Base-by-base conservation (phyloP, 2,329 filamentous ascomycete genomes). In the Aspergillus sp. region DNA sequence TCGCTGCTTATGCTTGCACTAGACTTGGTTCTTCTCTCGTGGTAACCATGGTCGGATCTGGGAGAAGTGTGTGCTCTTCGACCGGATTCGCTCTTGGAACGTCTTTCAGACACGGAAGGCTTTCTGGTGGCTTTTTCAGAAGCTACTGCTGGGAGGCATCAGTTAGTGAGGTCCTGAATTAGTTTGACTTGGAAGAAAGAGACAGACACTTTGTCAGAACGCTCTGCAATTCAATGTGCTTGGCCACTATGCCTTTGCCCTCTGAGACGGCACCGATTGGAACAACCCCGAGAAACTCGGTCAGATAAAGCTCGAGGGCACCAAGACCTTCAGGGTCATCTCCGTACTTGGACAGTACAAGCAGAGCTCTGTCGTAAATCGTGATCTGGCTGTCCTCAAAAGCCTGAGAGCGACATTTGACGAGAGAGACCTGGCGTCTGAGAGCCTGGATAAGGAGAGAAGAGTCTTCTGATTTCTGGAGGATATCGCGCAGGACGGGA, bases 311-410 rank as follows among this genome's bases (percentile, higher is more conserved):
- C 39, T 65, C 61, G 8, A 70, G 51, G 2, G 63, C 62, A 3
- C 64, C 61, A 9, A 58, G 41, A 9, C 61, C 55, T 31, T 54
- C 50, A 26, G 63, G 45, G 7, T 60, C 50, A 6, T 57, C 53
- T 30, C 63, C 66, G 29, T 65, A 54, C 2, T 54, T 47, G 9
- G 61, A 66, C 29, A 71, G 51, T 7, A 53, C 44, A 34, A 71
- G 40, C 12, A 72, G 47, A n/a, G 62, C 60, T 43, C 59, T 64
- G 51, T 72, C 69, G 29, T 64, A 71, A 47, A 70, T 49, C 1
- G 64, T 71, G 44, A 70, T 48, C 41, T 70, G 59, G 6, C 56
- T 59, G 34, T 67, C 61, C 29, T 64, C 54, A 13, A 65, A 51
- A 4, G 53, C 50, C 42, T 61, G 57, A 2, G 65, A 64, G 37